A percentile compares a stretch with the other conserved stretches of the same genome.
These are phyloP conservation scores for Tulasnella sp. DNA, from an alignment of 768 basidiomycete species.

Conservation along the genomic window DNA sequence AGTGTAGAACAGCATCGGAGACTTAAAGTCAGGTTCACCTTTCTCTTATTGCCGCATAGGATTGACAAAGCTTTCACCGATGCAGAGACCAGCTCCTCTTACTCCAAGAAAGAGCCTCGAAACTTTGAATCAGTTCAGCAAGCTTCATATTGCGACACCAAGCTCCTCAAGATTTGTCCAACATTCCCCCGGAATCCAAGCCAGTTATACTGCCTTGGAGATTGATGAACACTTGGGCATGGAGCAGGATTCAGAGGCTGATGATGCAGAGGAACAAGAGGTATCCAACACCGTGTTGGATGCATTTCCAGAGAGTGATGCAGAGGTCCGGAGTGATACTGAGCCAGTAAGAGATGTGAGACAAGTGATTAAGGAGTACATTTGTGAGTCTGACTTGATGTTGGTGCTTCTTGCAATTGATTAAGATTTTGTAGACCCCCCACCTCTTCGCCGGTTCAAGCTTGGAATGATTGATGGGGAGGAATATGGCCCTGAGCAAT, in stretches of 20 bases:
- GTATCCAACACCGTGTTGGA: too few species aligned
- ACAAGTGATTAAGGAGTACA: background rate
- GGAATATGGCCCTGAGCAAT: background rate
- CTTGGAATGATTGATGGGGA: background rate
- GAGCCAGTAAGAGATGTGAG: background rate
- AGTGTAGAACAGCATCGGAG: background rate
- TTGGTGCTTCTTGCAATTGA: background rate
- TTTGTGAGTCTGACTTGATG: background rate
- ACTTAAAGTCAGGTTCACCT: background rate
- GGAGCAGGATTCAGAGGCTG: background rate
- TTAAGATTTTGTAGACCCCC: background rate
- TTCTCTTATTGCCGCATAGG: background rate
- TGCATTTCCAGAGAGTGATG: too few species aligned
- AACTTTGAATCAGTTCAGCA: background rate
- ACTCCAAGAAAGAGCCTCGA: background rate
- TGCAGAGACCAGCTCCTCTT: background rate
- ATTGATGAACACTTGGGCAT: background rate
- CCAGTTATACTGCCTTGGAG: background rate
- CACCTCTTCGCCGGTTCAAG: background rate
- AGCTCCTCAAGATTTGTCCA: background rate
- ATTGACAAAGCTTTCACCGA: background rate
- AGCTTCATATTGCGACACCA: background rate
- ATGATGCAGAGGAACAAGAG: background rate
- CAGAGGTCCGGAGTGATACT: background rate
- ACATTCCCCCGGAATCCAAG: background rate